Evolutionary conservation across 1,284 basidiomycete species (phyloP).

Genomic region (Phlebopus sp.): DNA sequence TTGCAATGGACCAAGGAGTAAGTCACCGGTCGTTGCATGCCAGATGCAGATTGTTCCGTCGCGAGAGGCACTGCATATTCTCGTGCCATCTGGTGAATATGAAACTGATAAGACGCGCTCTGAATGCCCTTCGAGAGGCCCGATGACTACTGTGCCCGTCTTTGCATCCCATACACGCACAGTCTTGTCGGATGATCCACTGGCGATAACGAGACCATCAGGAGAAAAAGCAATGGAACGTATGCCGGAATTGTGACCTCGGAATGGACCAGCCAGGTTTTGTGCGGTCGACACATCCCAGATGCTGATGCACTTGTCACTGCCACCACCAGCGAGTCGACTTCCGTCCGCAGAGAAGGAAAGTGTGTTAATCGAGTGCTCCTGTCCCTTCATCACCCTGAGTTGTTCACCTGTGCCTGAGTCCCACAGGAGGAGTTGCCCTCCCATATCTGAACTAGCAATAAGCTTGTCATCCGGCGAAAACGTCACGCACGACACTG

Average conservation of each 20-base stretch:
- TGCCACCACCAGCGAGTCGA: neutral
- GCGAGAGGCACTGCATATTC: too few relatives aligned
- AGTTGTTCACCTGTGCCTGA: too few relatives aligned
- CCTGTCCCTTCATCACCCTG: neutral
- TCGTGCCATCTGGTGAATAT: too few relatives aligned
- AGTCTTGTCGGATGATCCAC: neutral
- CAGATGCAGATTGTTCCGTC: too few relatives aligned
- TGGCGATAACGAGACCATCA: neutral
- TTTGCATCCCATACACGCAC: too few relatives aligned
- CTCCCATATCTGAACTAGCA: too few relatives aligned
- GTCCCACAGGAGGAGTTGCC: too few relatives aligned
- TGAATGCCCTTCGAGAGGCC: neutral
- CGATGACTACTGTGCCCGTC: neutral
- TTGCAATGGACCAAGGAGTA: too few relatives aligned
- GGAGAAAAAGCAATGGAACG: neutral
- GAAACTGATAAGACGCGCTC: neutral
- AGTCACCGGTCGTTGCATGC: too few relatives aligned
- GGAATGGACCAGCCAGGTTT: neutral
- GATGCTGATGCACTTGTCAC: neutral
- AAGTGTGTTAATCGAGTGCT: neutral
- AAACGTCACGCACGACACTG: too few relatives aligned
- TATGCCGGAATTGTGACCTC: neutral
- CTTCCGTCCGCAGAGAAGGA: too few relatives aligned
- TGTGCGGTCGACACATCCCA: neutral
- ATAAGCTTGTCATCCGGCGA: neutral